phyloP scores from a whole-genome alignment of 2,329 filamentous ascomycete genomes.

The Xylariaceae sp. region DNA sequence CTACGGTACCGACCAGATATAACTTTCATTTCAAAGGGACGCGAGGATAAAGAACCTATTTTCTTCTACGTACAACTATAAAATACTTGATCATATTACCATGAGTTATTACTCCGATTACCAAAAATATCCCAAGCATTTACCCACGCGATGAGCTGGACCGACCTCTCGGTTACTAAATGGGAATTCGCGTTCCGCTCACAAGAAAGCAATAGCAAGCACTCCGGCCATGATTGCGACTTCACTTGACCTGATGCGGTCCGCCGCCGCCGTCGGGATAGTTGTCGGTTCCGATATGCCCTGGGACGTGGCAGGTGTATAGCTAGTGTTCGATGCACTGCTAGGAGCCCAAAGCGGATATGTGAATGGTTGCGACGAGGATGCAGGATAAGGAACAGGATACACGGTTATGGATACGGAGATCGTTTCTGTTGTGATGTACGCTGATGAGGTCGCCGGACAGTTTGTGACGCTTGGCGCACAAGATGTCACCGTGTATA shows the following conservation, averaged over 20 bases:
- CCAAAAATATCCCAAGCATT: slow-evolving; percentile 1
- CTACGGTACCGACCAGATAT: too few relatives aligned
- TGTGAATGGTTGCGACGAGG: slow-evolving; percentile 2
- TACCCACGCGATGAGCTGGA: too few relatives aligned
- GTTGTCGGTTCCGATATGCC: slow-evolving; percentile 7
- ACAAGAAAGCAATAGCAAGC: slow-evolving; percentile 31
- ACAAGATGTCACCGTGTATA: slow-evolving; percentile 29
- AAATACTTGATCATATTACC: too few relatives aligned
- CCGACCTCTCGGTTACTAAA: neutral
- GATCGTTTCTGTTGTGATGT: slow-evolving; percentile 22
- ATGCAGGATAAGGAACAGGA: slow-evolving; percentile 17
- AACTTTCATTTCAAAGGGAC: too few relatives aligned
- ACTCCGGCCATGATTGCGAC: slow-evolving; percentile 30
- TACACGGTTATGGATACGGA: slow-evolving; percentile 21
- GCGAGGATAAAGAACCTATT: too few relatives aligned
- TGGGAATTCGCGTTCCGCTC: slow-evolving; percentile 2
- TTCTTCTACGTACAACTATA: too few relatives aligned
- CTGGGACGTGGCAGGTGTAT: slow-evolving; percentile 16
- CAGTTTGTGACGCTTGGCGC: slow-evolving; percentile 20
- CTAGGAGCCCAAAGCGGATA: slow-evolving; percentile 8
- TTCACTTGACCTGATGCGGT: slow-evolving; percentile 28
- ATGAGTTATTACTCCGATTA: neutral
- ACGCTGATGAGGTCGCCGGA: slow-evolving; percentile 8
- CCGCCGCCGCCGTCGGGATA: slow-evolving; percentile 33
- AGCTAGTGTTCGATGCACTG: slow-evolving; percentile 4